These are phyloP conservation scores for Cryphonectria carpinicola DNA, from an alignment of 2,329 filamentous ascomycete species.

Conservation along the genomic window DNA sequence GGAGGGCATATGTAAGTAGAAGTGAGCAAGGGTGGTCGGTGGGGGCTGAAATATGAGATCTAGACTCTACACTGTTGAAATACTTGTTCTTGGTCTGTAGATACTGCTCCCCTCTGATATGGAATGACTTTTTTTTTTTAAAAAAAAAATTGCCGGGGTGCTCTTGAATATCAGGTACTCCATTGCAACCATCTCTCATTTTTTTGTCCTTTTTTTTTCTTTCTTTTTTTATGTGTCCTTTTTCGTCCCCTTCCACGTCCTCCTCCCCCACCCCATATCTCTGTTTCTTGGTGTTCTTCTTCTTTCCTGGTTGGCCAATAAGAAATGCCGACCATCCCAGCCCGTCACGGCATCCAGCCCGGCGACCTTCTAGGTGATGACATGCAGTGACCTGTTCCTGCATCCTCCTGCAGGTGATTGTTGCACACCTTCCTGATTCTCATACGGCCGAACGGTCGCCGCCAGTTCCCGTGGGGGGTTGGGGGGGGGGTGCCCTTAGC, in stretches of 20 bases:
- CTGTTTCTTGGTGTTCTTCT: neutral
- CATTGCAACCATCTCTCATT: neutral
- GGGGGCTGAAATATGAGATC: neutral
- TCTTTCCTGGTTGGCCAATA: neutral
- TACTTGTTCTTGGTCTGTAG: neutral
- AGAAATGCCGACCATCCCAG: neutral
- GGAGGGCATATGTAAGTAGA: too few species aligned
- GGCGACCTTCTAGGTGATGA: neutral
- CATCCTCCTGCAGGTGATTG: neutral
- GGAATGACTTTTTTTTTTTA: neutral
- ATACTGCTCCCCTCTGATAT: neutral
- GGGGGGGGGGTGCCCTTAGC: neutral
- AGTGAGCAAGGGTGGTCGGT: too few species aligned
- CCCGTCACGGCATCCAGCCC: neutral
- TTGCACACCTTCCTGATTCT: slow-evolving; percentile 4
- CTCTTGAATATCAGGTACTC: neutral
- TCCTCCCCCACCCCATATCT: too few species aligned
- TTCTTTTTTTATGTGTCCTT: too few species aligned
- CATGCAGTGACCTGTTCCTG: neutral
- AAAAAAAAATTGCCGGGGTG: too few species aligned
- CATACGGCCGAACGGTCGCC: neutral
- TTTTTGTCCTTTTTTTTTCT: too few species aligned
- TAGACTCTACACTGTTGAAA: too few species aligned
- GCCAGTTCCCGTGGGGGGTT: neutral
- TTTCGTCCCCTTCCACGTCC: too few species aligned